Evolutionary conservation across 2,329 filamentous ascomycete genomes (phyloP), one percentile per base, ranked within the genome.

Genomic region (Pyrenochaeta sp.): DNA sequence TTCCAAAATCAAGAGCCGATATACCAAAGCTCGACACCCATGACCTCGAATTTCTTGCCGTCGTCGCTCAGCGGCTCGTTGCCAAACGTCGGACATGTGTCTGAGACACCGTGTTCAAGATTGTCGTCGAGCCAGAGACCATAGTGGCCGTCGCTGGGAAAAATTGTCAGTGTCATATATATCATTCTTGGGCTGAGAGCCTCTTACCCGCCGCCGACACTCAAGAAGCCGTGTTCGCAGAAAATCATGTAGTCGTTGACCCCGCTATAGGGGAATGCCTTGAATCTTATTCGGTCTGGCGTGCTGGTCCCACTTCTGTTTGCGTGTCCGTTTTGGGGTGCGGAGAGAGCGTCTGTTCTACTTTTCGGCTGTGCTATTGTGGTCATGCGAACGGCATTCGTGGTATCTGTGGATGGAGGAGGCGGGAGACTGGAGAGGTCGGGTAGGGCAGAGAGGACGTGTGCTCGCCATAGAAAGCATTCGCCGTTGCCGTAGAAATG

Each of bases 231-330:
- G 3, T 84, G 79, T 73, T 97, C 91, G 72, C 93, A 97, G 63
- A 95, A 88, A 57, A 97, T 94, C 77, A 93, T 90, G 69, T 96
- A 99, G 71, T 97, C 94, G 69, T 99, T 97, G 27, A 96, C 83
- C 4, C 94, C 94, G 43, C 89, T 95, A 66, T 96, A 97, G 0
- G 93, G 92, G 62, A 97, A 99, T 0, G 93, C 93, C 73, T 96
- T 96, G 81, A 99, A 99, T 14, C 94, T 85, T 57, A 97, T 90
- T 18, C 85, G 81, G 50, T 93, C 89, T 4, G 85, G 82, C 3
- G 84, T 84, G 18, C 78, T 81, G 1, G 81, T 73, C 2, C 79
- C 74, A 56, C 72, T 76, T 42, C 68, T 49, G 15, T n/a, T 43
- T 21, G 37, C 27, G 7, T 42, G 41, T 7, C 38, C 38, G 21